Percentiles rank a stretch among this genome's conserved stretches.
Evolutionary conservation across 1,139 yeast genomes (phyloP).

Genomic region (Suhomyces choctaworum): DNA sequence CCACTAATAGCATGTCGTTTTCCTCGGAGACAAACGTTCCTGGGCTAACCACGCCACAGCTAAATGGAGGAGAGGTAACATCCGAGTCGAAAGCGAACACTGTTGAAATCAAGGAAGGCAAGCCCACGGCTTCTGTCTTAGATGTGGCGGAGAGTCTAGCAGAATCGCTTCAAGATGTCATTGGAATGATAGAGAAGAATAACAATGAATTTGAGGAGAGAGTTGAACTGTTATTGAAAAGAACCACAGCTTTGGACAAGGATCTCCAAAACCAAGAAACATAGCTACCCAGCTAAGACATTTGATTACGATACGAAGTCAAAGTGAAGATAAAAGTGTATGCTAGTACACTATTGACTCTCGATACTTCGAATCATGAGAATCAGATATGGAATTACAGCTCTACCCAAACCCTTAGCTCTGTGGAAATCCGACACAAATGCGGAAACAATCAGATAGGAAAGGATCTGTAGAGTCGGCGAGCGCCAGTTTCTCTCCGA

Average conservation of each 20-base stretch:
- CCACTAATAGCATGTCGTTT: constrained; percentile 2
- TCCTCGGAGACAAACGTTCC: constrained; percentile 12
- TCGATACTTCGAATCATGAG: too few species aligned
- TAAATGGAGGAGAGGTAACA: constrained; percentile 12
- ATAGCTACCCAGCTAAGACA: too few species aligned
- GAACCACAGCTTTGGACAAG: constrained; percentile 23
- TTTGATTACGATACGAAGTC: too few species aligned
- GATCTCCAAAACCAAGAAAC: constrained; percentile 9
- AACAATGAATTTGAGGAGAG: constrained; percentile 32
- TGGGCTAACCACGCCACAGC: constrained; percentile 16
- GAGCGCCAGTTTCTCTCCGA: too few species aligned
- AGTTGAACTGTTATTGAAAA: constrained; percentile 27
- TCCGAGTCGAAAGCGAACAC: constrained; percentile 4
- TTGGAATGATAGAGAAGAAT: constrained; percentile 27
- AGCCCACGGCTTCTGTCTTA: constrained; percentile 35
- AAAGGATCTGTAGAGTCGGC: too few species aligned
- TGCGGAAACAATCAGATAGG: too few species aligned
- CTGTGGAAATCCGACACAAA: too few species aligned
- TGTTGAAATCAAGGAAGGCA: constrained; percentile 1
- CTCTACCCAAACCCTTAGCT: too few species aligned
- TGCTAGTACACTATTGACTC: too few species aligned
- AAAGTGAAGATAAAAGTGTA: too few species aligned
- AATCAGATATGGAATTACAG: too few species aligned
- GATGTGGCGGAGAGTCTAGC: constrained; percentile 56
- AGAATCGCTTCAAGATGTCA: constrained; percentile 35